Conservation (phyloP, 768 basidiomycete genomes). For the Tulasnella sp. region DNA sequence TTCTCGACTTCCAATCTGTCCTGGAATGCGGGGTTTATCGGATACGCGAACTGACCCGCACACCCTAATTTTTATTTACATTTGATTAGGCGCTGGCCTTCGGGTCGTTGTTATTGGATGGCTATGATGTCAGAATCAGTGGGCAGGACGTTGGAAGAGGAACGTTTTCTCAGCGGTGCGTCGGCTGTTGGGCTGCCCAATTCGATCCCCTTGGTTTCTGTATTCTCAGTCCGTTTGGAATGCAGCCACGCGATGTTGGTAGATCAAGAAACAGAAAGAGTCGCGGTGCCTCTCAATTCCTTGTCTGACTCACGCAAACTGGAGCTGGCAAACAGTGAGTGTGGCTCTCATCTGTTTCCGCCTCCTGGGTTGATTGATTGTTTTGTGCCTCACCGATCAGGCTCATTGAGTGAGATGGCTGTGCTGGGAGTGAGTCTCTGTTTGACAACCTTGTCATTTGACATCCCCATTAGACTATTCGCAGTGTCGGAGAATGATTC, state of each 20-base stretch:
- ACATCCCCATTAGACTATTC: conserved; percentile 11
- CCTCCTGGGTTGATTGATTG: not conserved
- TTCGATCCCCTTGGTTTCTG: not conserved
- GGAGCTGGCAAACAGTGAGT: conserved; percentile 82
- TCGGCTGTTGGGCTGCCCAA: not conserved
- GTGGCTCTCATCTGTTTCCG: not conserved
- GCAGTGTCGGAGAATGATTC: not conserved
- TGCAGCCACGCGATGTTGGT: conserved; percentile 84
- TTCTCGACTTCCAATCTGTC: not conserved
- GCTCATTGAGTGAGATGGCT: conserved; percentile 84
- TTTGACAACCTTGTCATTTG: not conserved
- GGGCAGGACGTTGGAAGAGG: conserved; percentile 92
- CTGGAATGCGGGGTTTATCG: not conserved
- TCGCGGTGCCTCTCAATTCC: conserved; percentile 78
- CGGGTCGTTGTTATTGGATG: conserved; percentile 78
- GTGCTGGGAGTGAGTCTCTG: conserved; percentile 67
- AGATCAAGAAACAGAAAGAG: conserved; percentile 76
- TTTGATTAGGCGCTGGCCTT: conserved; percentile 70
- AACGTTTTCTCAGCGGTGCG: conserved; percentile 75
- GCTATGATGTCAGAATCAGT: conserved; percentile 80
- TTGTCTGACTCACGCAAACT: conserved; percentile 59
- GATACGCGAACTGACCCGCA: not conserved
- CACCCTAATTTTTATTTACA: not conserved
- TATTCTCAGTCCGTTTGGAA: not conserved
- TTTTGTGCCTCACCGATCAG: conserved; percentile 40